Base-by-base conservation (phyloP, 2,329 filamentous ascomycete genomes). In the Remersonia thermophila region DNA sequence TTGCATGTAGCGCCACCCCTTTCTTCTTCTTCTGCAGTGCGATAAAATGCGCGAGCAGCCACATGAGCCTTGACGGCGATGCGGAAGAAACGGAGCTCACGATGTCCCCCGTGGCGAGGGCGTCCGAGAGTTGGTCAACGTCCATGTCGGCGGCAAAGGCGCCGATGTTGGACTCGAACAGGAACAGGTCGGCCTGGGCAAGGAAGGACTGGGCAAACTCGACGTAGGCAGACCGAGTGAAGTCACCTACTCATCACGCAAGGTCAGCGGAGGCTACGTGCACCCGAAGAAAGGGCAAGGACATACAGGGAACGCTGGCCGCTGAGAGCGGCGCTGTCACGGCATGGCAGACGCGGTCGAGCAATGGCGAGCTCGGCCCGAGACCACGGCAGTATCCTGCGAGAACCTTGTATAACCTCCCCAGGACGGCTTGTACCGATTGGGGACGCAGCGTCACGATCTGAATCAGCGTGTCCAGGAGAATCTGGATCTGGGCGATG, bases 21-120 rank as follows among this genome's bases (percentile, higher is more conserved):
- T 48, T 47, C 31, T 56, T 57, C 8, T 55, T 56, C 37, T 61
- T 60, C 35, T 68, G 66, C 10, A 80, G 55, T 35, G 71, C 67
- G 41, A 83, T 69, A 44, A 80, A 79, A 48, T 82, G 75, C 11
- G 80, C 69, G 18, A 85, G 58, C 18, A 83, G 64, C 66, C 77
- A 79, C 27, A 84, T 55, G 27, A 74, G 66, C 8, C 59, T 56
- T 28, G 65, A 57, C 27, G 58, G 58, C 1, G 57, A 51, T 10
- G 49, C 45, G 2, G 47, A 40, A 1, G 40, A 32, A 9, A 50
- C 39, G 5, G 51, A 40, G 2, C 49, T 41, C 2, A 50, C 47
- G 2, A 51, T 45, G 32, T 63, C 60, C 2, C 51, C 50, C 10
- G 54, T 44, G 12, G 60, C 47, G 8, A 74, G 62, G 15, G 59